A percentile compares a stretch with the other conserved stretches of the same genome.
These are phyloP conservation scores for Pleurotus sapidus DNA, from an alignment of 768 basidiomycete species.

Conservation along the genomic window DNA sequence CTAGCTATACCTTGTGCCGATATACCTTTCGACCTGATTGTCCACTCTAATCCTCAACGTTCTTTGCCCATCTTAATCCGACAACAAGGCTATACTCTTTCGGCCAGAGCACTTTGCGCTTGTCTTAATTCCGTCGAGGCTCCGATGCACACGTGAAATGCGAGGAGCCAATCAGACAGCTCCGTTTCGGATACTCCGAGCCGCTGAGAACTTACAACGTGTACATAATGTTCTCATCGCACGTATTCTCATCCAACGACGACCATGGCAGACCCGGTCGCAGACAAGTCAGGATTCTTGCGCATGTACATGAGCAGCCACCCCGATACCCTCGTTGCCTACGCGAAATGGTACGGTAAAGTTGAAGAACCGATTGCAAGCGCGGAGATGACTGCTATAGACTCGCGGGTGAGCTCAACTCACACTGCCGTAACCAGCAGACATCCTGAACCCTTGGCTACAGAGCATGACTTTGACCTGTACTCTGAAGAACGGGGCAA, in stretches of 20 bases:
- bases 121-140: too few relatives aligned
- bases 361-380: constrained; percentile 49
- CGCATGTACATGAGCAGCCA: constrained; percentile 85
- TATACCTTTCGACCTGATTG: too few relatives aligned
- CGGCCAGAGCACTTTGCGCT: too few relatives aligned
- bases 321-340: constrained; percentile 82
- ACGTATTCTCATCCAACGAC: not conserved
- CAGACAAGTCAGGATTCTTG: constrained; percentile 71
- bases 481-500: constrained; percentile 44
- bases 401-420: constrained; percentile 48
- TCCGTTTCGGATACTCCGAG: too few relatives aligned
- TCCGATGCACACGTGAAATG: too few relatives aligned
- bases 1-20: too few relatives aligned
- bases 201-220: too few relatives aligned
- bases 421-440: too few relatives aligned
- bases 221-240: not conserved
- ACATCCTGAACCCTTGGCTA: not conserved
- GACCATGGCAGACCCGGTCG: constrained; percentile 68
- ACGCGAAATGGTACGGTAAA: constrained; percentile 75
- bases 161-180: too few relatives aligned
- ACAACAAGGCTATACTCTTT: too few relatives aligned
- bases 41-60: too few relatives aligned
- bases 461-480: constrained; percentile 75
- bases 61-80: too few relatives aligned
- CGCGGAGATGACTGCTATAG: constrained; percentile 72